Evolutionary conservation across 2,329 filamentous ascomycete genomes (phyloP), one percentile per base, ranked within the genome.

Genomic region (Raffaelea deltoideospora): DNA sequence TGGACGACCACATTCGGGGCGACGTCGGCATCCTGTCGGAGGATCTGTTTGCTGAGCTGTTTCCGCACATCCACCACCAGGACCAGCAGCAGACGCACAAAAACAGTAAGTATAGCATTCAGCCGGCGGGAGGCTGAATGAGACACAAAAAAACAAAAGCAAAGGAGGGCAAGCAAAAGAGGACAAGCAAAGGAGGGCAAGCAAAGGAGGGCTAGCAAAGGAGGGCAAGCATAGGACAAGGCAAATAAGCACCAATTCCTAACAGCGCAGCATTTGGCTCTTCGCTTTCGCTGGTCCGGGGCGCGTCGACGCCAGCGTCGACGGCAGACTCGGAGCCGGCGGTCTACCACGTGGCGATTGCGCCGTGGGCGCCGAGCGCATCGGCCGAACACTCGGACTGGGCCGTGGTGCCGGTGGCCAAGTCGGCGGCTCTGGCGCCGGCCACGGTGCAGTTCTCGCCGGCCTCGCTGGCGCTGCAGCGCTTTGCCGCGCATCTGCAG

Each of bases 11-110:
- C 54, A 67, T 93, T 49, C 83, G 79, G 58, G 84, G 83, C 37
- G 84, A 94, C 52, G 69, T 87, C 43, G 90, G 86, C 44, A 72
- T 90, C 45, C 59, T 96, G 37, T 94, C 88, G 11, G 79, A 85
- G 49, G 85, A 94, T 55, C 67, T 98, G 35, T 85, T 87, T 50
- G 65, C 69, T 33, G 81, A 92, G 51, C 68, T 96, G 35, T 86
- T 92, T 59, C 76, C 82, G 43, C 61, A 73, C 48, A 50, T 69
- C 10, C 31, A 39, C 33, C 37, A 35, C 13, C 39, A 40, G 20
- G 40, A 45, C 31, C 38, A 42, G 35, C 35, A 43, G 47, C 57
- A 44, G 33, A 39, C 59, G 46, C 22, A 8, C 8, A 26, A 26
- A 6, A 49, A 63, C 51, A 55, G 70, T 76, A 54, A 56, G 69